Base-by-base conservation (phyloP, 352 stramenopile genomes). In the Phytophthora rubi region DNA sequence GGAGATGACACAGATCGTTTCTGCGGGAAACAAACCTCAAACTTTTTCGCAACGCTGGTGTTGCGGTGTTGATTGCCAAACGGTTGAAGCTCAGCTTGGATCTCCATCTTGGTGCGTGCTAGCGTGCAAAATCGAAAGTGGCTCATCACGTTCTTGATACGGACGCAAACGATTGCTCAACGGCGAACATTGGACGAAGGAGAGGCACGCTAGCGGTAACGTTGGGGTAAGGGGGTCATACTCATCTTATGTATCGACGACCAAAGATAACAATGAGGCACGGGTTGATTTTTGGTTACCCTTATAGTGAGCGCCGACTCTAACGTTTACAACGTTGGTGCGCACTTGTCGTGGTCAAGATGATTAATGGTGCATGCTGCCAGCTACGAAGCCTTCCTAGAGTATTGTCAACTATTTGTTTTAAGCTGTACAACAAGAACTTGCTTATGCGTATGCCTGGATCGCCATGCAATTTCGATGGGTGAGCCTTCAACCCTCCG, bases 61-160 rank as follows among this genome's bases (percentile, higher is more conserved):
- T 37, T 69, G 18, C 23, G 44, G 33, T 13, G 33, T n/a, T 28
- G 47, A 37, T 55, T 59, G 53, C 18, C 37, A 26, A 55, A 28
- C 32, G 8, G 37, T 9, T 12, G 37, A 42, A 49, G 18, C 21
- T 6, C 39, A 18, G 45, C 21, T 56, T 66, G 13, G 35, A 47
- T 42, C n/a, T 70, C 49, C 57, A 65, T 65, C 37, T 35, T 55
- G 42, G 13, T 57, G 39, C 12, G 47, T 10, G 48, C 12, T 51
- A 44, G 28, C 30, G 16, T 15, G 39, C n/a, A 26, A 65, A 55
- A 52, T 66, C 53, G 39, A 56, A 6, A 71, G 53, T 65, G 63
- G 44, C 33, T 18, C 18, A 57, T 47, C 10, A 21, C 9, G 13
- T 47, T n/a, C 4, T 47, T 47, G 39, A 47, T 13, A 21, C 15